These are phyloP conservation scores for Sarcocystis neurona DNA, from an alignment of 169 alveolate species.

Conservation along the genomic window DNA sequence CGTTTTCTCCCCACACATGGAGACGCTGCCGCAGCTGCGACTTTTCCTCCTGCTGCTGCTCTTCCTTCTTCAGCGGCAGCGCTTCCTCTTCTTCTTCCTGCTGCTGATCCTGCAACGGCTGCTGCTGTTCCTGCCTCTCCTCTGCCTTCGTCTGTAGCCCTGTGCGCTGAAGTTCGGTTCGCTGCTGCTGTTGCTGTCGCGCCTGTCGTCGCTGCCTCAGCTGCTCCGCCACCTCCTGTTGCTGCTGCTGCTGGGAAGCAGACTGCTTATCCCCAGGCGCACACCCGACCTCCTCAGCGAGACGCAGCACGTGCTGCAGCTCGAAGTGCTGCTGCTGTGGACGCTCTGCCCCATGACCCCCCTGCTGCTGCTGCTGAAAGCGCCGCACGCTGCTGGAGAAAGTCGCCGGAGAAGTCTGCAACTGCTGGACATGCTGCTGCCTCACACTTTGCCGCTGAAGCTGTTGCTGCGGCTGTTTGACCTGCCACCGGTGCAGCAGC, in stretches of 20 bases:
- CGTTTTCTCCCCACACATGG: background rate
- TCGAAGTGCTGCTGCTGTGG: no score
- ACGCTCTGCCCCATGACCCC: no score
- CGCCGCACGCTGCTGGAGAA: no score
- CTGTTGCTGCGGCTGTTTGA: no score
- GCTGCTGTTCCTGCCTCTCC: background rate
- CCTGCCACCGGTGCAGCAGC: no score
- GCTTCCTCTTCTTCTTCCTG: background rate
- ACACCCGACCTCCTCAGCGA: background rate
- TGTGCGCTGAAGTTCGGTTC: background rate
- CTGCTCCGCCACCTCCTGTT: no score
- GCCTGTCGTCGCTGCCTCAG: no score
- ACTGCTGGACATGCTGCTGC: no score
- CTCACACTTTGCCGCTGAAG: no score
- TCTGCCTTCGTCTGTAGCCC: background rate
- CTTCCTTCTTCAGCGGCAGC: background rate
- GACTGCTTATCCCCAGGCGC: background rate
- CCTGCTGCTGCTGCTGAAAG: no score
- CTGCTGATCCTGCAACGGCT: background rate
- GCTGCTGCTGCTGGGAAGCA: background rate
- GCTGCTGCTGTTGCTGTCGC: conserved; percentile 19
- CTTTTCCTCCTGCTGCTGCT: background rate
- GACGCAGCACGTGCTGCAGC: background rate
- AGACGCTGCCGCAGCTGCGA: background rate
- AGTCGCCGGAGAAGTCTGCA: no score